These are phyloP conservation scores for Penicillium paneum DNA, from an alignment of 2,329 filamentous ascomycete species.

Conservation along the genomic window DNA sequence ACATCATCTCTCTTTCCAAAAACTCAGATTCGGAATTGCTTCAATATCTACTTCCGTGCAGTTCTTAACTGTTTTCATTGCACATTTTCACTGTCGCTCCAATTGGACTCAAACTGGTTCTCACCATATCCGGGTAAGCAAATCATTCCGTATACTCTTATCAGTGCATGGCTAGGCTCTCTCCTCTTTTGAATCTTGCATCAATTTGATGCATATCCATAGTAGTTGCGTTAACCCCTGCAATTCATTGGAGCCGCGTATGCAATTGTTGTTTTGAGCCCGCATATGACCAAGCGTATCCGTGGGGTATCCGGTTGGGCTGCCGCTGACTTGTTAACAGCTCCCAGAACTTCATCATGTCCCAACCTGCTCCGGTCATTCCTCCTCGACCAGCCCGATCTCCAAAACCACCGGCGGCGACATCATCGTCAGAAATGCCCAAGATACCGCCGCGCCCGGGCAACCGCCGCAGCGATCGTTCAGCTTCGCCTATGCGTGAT, in stretches of 20 bases:
- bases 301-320: slow-evolving; percentile 6
- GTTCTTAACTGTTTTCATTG: slow-evolving; percentile 2
- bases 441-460: slow-evolving; percentile 74
- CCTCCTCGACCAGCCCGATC: slow-evolving; percentile 62
- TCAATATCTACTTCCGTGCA: slow-evolving; percentile 13
- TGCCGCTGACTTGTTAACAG: slow-evolving; percentile 14
- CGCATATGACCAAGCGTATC: neutral
- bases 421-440: slow-evolving; percentile 53
- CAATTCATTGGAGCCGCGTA: neutral
- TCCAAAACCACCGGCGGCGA: slow-evolving; percentile 45
- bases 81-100: neutral
- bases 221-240: neutral
- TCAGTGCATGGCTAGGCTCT: slow-evolving; percentile 6
- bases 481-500: slow-evolving; percentile 71
- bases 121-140: slow-evolving; percentile 21
- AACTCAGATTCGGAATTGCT: slow-evolving; percentile 12
- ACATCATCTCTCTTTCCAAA: slow-evolving; percentile 29
- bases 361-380: slow-evolving; percentile 53
- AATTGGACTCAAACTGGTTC: slow-evolving; percentile 10
- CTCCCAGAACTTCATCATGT: slow-evolving; percentile 30
- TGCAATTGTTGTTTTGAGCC: neutral
- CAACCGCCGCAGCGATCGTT: slow-evolving; percentile 65
- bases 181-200: neutral
- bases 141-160: slow-evolving; percentile 15
- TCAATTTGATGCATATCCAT: slow-evolving; percentile 4